Base-by-base conservation (phyloP, 441 rosid species). In the Erysimum pusillum region DNA sequence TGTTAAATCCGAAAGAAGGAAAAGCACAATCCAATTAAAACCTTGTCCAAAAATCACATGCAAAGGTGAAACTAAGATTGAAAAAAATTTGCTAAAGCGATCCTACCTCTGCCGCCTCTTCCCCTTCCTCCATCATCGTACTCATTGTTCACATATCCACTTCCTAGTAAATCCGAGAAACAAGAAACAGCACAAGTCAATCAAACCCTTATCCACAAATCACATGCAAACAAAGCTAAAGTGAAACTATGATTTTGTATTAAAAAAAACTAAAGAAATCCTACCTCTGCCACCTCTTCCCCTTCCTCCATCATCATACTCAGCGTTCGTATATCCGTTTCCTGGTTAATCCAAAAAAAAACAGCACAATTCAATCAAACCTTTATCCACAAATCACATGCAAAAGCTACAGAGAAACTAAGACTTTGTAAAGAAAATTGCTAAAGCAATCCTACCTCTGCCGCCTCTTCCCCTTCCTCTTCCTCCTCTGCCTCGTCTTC, bases 111-210 rank as follows among this genome's bases (percentile, higher is more conserved):
- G 73, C 89, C 66, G 12, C 76, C 85, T 83, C 86, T 82, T 71
- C 81, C 77, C 81, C 95, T 85, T 67, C 92, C 96, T 82, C 97
- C 60, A 54, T 93, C 98, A 10, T 87, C 96, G 72, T 88, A 83
- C 69, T 94, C 97, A 64, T 35, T 84, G 64, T 84, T 48, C 72
- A 79, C 73, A 78, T 39, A 89, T 69, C 93, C 89, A 67, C 85
- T 84, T 49, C 91, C 98, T 93, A 81, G 66, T 71, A 54, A 4
- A 64, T 32, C 41, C 15, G 1, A 12, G 20, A 51, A 31, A 44
- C 9, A 4, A n/a, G 1, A 8, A 20, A 59, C 9, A 41, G 9
- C 22, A 58, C 39, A 72, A 38, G 32, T n/a, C 52, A 48, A 7
- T 48, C 22, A 49, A 18, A 49, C 28, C 28, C 28, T 49, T 18